These are phyloP conservation scores for Rhodotorula kratochvilovae DNA, from an alignment of 768 basidiomycete genomes.

Conservation along the genomic window DNA sequence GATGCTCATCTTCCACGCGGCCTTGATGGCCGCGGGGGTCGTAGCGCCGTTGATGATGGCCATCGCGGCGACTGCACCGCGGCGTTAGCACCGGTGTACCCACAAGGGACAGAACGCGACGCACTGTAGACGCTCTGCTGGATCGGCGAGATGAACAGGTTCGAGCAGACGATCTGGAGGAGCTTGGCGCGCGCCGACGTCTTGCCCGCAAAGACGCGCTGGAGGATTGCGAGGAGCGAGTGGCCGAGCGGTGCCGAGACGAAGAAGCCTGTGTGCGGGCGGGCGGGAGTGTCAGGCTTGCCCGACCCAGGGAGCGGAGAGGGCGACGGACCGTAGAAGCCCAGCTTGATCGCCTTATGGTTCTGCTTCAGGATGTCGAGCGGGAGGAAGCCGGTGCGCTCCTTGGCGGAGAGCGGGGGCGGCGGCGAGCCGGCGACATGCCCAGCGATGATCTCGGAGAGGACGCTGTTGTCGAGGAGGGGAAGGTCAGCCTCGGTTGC, in stretches of 20 bases:
- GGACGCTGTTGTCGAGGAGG: constrained; percentile 53
- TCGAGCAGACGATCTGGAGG: constrained; percentile 69
- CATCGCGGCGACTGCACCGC: constrained; percentile 65
- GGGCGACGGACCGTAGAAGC: constrained; percentile 40
- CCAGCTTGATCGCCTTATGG: constrained; percentile 74
- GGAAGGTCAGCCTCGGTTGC: neutral
- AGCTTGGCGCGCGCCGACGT: constrained; percentile 62
- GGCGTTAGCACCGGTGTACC: constrained; percentile 4
- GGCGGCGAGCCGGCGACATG: constrained; percentile 49
- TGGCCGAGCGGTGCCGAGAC: constrained; percentile 79
- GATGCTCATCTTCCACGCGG: constrained; percentile 52
- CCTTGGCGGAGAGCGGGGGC: constrained; percentile 53
- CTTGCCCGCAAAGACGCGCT: constrained; percentile 71
- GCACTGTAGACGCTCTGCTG: constrained; percentile 58
- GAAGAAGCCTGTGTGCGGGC: constrained; percentile 63
- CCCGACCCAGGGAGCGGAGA: neutral
- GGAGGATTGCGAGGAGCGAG: constrained; percentile 64
- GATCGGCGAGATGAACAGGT: constrained; percentile 70
- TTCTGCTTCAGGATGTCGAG: constrained; percentile 54
- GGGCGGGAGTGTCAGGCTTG: neutral
- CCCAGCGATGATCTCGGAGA: constrained; percentile 51
- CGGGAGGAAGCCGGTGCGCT: constrained; percentile 35
- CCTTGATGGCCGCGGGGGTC: constrained; percentile 62
- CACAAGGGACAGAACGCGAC: neutral
- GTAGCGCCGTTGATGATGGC: constrained; percentile 77